These are phyloP conservation scores for Geum urbanum DNA, from an alignment of 306 rosid species.

Conservation along the genomic window DNA sequence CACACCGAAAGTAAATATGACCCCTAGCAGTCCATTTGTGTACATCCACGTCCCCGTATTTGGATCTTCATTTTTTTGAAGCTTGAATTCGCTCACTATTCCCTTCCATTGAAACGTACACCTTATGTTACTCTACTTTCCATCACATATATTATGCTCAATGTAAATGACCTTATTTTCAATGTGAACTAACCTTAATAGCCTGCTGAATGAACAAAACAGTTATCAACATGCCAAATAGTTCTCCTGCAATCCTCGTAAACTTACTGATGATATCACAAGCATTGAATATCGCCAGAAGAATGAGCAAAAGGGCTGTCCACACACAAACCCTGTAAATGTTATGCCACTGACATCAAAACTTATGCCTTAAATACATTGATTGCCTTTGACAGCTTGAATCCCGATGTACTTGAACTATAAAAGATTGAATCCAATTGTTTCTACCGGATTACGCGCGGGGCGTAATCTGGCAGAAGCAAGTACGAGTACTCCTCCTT, in stretches of 20 bases:
- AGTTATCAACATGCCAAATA: conserved; percentile 80
- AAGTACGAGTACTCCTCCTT: too few relatives aligned
- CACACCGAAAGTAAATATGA: conserved; percentile 67
- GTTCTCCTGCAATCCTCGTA: conserved; percentile 82
- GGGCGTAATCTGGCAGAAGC: too few relatives aligned
- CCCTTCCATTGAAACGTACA: conserved; percentile 42
- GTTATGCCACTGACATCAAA: conserved; percentile 16
- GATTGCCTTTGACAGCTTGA: neutral
- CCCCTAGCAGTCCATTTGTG: conserved; percentile 69
- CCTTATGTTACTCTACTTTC: neutral
- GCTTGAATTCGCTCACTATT: conserved; percentile 55
- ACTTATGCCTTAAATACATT: neutral
- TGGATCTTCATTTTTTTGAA: conserved; percentile 51
- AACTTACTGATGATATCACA: conserved; percentile 62
- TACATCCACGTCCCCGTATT: conserved; percentile 52
- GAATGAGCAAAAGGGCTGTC: conserved; percentile 69
- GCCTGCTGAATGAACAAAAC: conserved; percentile 87
- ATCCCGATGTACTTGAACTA: neutral
- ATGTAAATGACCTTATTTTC: neutral
- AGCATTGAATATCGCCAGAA: conserved; percentile 75
- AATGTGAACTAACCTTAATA: conserved; percentile 50
- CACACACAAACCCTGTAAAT: conserved; percentile 79
- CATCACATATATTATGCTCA: neutral
- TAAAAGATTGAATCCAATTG: conserved; percentile 6
- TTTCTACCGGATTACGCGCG: too few relatives aligned